phyloP scores from a whole-genome alignment of 2,329 filamentous ascomycete species.

The Epichloe typhina region DNA sequence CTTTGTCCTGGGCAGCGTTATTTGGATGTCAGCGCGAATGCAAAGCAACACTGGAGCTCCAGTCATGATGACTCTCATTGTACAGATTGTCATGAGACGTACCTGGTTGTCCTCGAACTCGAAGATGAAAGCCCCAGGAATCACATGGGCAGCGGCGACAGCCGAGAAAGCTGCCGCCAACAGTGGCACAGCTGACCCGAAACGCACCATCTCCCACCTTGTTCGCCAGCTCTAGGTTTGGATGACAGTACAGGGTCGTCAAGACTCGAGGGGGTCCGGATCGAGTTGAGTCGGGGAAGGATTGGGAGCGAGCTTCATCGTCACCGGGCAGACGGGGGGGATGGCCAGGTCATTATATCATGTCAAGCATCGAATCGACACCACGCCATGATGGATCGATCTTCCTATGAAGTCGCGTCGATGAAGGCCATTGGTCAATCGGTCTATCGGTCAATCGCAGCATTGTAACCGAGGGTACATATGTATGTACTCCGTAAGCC shows the following conservation, averaged over 20 bases:
- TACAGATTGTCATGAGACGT: neutral
- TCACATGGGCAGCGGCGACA: neutral
- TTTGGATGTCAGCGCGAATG: neutral
- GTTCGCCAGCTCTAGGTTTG: neutral
- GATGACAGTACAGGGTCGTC: neutral
- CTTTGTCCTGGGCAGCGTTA: neutral
- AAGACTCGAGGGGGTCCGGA: neutral
- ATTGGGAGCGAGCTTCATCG: too few species aligned
- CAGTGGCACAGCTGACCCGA: neutral
- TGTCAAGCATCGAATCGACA: too few species aligned
- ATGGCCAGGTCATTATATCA: too few species aligned
- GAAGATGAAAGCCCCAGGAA: constrained; percentile 3
- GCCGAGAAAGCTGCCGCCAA: neutral
- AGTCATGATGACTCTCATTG: too few species aligned
- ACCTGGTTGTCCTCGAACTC: constrained; percentile 1
- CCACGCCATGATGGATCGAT: too few species aligned
- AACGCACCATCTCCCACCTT: neutral
- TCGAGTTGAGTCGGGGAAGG: too few species aligned
- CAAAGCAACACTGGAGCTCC: neutral
- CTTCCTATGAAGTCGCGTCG: too few species aligned
- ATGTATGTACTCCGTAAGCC: too few species aligned
- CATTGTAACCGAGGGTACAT: too few species aligned
- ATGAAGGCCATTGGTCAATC: too few species aligned
- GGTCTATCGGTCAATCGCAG: too few species aligned
- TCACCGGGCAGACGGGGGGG: too few species aligned